Evolutionary conservation across 2,329 filamentous ascomycete genomes (phyloP).

Genomic region (Huntiella decipiens): DNA sequence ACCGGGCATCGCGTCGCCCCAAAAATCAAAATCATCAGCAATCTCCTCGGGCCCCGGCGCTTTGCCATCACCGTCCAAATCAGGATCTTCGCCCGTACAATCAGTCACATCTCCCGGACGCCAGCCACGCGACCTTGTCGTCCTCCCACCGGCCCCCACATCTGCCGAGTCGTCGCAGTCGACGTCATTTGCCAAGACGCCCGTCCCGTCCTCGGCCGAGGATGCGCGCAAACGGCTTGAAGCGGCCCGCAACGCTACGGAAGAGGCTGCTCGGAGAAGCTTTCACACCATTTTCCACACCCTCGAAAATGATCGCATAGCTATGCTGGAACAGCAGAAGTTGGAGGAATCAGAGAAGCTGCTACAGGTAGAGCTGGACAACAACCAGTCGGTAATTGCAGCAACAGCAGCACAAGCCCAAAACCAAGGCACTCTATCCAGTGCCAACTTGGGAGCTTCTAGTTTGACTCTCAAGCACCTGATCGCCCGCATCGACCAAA

Average conservation of each 20-base stretch:
- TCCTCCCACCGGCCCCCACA: constrained; percentile 15
- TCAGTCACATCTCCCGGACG: constrained; percentile 36
- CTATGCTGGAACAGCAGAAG: constrained; percentile 94
- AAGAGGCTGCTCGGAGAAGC: constrained; percentile 72
- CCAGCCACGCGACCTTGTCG: constrained; percentile 10
- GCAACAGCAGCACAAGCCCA: constrained; percentile 30
- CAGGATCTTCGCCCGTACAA: constrained; percentile 45
- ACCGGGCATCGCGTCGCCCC: constrained; percentile 27
- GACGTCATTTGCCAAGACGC: constrained; percentile 3
- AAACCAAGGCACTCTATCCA: constrained; percentile 56
- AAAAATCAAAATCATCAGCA: constrained; percentile 25
- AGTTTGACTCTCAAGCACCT: constrained; percentile 93
- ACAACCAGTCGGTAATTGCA: constrained; percentile 32
- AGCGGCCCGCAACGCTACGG: constrained; percentile 75
- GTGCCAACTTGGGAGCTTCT: constrained; percentile 83
- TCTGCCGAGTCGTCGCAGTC: constrained; percentile 26
- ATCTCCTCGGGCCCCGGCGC: constrained; percentile 33
- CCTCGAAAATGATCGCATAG: constrained; percentile 81
- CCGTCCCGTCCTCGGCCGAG: constrained; percentile 53
- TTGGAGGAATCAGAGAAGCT: constrained; percentile 92
- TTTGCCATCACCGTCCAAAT: constrained; percentile 51
- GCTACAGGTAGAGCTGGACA: constrained; percentile 85
- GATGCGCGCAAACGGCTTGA: constrained; percentile 87
- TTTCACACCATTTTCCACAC: constrained; percentile 93
- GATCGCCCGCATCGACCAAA: constrained; percentile 85